A percentile compares a stretch with the other conserved stretches of the same genome.
Evolutionary conservation across 345 rosid genomes (phyloP).

Genomic region (Eutrema heterophyllum): DNA sequence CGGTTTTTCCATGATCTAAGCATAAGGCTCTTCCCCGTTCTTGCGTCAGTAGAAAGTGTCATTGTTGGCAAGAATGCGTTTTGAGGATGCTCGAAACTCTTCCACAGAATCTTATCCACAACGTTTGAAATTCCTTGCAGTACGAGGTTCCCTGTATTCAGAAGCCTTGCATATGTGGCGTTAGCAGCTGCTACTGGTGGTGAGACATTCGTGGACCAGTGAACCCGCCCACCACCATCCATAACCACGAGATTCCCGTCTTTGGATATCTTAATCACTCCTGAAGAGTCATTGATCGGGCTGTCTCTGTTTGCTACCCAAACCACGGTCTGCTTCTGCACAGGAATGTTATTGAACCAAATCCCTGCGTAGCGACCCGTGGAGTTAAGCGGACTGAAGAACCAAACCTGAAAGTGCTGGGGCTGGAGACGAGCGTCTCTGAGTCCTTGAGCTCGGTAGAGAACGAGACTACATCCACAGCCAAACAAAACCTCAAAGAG

Average conservation of each 20-base stretch:
- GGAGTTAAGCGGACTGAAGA: slow-evolving; percentile 44
- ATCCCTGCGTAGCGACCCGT: slow-evolving; percentile 42
- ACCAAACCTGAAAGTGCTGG: slow-evolving; percentile 36
- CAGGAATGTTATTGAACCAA: slow-evolving; percentile 34
- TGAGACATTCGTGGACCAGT: slow-evolving; percentile 50
- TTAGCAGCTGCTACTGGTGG: background rate
- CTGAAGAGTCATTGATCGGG: slow-evolving; percentile 43
- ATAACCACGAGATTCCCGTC: slow-evolving; percentile 45
- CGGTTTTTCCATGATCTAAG: slow-evolving; percentile 46
- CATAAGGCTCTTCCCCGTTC: slow-evolving; percentile 20
- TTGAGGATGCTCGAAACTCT: slow-evolving; percentile 46
- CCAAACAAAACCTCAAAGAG: slow-evolving; percentile 4
- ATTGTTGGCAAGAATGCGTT: slow-evolving; percentile 29
- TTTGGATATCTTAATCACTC: slow-evolving; percentile 28
- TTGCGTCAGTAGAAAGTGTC: slow-evolving; percentile 28
- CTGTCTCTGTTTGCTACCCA: slow-evolving; percentile 44
- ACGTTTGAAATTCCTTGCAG: slow-evolving; percentile 8
- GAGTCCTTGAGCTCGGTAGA: slow-evolving; percentile 30
- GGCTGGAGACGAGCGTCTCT: slow-evolving; percentile 27
- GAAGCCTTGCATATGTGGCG: slow-evolving; percentile 34
- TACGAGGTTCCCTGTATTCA: slow-evolving; percentile 46
- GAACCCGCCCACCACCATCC: slow-evolving; percentile 32
- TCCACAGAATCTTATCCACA: slow-evolving; percentile 33
- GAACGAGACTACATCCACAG: slow-evolving; percentile 23
- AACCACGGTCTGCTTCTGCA: too few species aligned